Evolutionary conservation across 192 early-diverging fungal species (phyloP), one percentile per base, ranked within the genome.

Genomic region (Umbelopsis vinacea): DNA sequence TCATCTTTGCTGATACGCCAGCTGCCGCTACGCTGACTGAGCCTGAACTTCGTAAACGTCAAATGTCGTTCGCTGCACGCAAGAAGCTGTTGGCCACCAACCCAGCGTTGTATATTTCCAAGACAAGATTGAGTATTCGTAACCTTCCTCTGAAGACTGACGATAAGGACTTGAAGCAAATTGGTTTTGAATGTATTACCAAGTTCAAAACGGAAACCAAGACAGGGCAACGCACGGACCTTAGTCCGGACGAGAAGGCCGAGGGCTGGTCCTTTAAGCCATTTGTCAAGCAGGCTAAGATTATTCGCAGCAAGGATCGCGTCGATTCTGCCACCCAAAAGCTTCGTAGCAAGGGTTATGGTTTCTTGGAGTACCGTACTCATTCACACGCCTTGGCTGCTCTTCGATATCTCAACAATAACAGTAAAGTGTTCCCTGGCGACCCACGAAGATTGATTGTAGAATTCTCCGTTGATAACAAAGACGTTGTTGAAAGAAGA

Each of bases 361-460:
- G 93, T 38, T 98, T 98, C 85, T 81, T 98, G 77, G 97, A 98
- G 81, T 97, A 93, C 73, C 84, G 72, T 26, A 83, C 83, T 10
- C 95, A 98, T 74, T 86, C 94, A 0, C 95, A 97, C 73, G 97
- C 97, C 12, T 84, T 98, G 66, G 95, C 95, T 11, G 94, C 94
- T 71, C 81, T 98, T 71, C 86, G 97, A 46, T 96, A 90, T 75
- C 85, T 98, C 74, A 97, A 96, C 83, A 95, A 96, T 78, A 85
- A 88, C 66, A 89, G 89, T 6, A 84, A 83, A 66, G 69, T 89
- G 69, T 88, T 89, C 55, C 57, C 74, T 33, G 87, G 86, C 38
- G 83, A 88, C 22, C 89, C 89, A 72, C 86, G 92, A 66, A 84
- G 89, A 55, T 85, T 94, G 9, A 95, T 92, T 86, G 93, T 95